These are phyloP conservation scores for Zygosaccharomyces pseudobailii DNA, from an alignment of 1,139 yeast genomes.

Conservation along the genomic window DNA sequence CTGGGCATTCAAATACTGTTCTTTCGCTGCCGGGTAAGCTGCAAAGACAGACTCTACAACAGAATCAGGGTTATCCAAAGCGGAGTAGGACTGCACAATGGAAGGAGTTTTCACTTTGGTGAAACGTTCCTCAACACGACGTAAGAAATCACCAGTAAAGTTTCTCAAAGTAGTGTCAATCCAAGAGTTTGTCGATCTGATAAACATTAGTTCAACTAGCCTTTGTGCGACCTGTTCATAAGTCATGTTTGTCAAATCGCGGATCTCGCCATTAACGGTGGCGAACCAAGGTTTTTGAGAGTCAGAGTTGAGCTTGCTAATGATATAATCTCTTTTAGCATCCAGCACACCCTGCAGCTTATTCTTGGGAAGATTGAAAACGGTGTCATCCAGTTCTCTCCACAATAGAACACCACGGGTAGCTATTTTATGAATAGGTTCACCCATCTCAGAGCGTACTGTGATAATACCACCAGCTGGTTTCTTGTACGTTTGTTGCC, in stretches of 20 bases:
- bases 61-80: conserved; percentile 62
- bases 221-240: conserved; percentile 87
- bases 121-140: conserved; percentile 96
- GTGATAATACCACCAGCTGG: conserved; percentile 97
- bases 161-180: conserved; percentile 81
- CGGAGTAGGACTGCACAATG: conserved; percentile 65
- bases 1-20: conserved; percentile 88
- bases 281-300: conserved; percentile 97
- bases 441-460: conserved; percentile 98
- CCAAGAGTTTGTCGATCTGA: conserved; percentile 78
- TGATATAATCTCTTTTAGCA: conserved; percentile 82
- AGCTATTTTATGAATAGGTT: conserved; percentile 97
- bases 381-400: conserved; percentile 94
- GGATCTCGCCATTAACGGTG: conserved; percentile 62
- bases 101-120: conserved; percentile 55
- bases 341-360: conserved; percentile 77
- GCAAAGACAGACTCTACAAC: conserved; percentile 57
- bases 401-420: conserved; percentile 96
- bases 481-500: conserved; percentile 93
- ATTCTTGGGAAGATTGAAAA: conserved; percentile 85
- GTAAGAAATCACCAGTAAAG: conserved; percentile 79
- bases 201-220: conserved; percentile 83
- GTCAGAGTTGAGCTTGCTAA: conserved; percentile 81
- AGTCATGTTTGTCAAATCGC: conserved; percentile 91
- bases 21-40: conserved; percentile 66